Base-by-base conservation (phyloP, 139 green algal genomes). In the Choricystis sp. region DNA sequence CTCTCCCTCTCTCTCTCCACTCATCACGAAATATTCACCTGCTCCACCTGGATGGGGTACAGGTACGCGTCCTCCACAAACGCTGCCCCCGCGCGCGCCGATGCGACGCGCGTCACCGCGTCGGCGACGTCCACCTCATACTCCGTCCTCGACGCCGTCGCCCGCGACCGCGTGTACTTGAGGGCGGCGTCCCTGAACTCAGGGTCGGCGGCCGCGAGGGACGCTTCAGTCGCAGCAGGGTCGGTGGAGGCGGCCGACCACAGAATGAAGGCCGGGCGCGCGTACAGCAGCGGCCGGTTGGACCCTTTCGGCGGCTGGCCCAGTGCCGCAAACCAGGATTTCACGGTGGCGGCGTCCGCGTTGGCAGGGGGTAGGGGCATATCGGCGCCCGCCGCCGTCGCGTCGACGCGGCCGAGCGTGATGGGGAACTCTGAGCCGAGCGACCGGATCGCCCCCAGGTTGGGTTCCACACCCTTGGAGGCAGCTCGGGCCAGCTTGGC, bases 71-170 rank as follows among this genome's bases (percentile, higher is more conserved):
- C 57, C 4, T 40, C 26, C 63, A 86, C 73, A 65, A 90, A 89
- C 57, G 71, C 88, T 40, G 85, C 77, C 1, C 84, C 85, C 62
- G 85, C 63, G 56, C 70, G 65, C 21, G 76, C 67, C 24, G 40
- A 52, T 16, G 40, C 40, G 40, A 91, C 72, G 66, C 75, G 71
- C 30, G 73, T 76, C 59, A 86, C 86, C 40, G 66, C 76, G 49
- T 74, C 66, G 31, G 79, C 77, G 66, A 89, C 87, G 66, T 91
- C 85, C 3, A 91, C 78, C 68, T 91, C 83, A 56, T 85, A 87
- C 26, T 87, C 80, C 19, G 80, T 87, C 49, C 85, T 71, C 23
- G 83, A 89, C 5, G 85, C 66, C 2, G 85, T 89, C 14, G 25
- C 27, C 30, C 71, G 62, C 65, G 72, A 81, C 4, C 61, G 66